phyloP scores from a whole-genome alignment of 176 grass and related monocot genomes.

The Triticum turgidum region DNA sequence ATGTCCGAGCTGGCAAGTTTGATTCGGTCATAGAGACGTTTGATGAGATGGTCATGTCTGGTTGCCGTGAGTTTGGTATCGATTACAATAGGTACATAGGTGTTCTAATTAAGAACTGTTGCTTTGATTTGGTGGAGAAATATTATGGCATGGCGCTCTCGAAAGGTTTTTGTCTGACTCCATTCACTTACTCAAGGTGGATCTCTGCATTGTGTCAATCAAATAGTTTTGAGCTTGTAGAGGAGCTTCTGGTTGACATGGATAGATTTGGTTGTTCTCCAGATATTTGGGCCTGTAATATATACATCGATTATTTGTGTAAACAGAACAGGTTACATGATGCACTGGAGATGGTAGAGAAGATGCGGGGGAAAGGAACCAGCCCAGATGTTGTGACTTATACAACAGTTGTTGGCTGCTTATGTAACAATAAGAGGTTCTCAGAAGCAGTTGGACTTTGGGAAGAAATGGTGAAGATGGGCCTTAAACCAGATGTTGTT shows the following conservation, averaged over 20 bases:
- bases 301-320: constrained; percentile 69
- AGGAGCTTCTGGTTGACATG: constrained; percentile 65
- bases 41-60: constrained; percentile 63
- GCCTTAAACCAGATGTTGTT: constrained; percentile 53
- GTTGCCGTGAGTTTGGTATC: constrained; percentile 63
- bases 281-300: constrained; percentile 79
- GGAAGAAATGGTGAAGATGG: constrained; percentile 59
- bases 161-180: constrained; percentile 61
- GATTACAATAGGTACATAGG: constrained; percentile 76
- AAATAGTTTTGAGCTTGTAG: constrained; percentile 50
- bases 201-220: constrained; percentile 60
- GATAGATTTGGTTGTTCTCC: constrained; percentile 56
- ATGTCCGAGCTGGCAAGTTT: constrained; percentile 42
- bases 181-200: constrained; percentile 79
- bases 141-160: constrained; percentile 46
- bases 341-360: constrained; percentile 56
- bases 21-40: constrained; percentile 53
- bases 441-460: constrained; percentile 55
- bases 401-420: constrained; percentile 49
- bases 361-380: constrained; percentile 44
- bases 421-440: constrained; percentile 47
- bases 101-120: constrained; percentile 54
- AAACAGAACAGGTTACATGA: constrained; percentile 53
- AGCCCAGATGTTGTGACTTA: constrained; percentile 66
- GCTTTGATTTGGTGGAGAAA: constrained; percentile 69